Evolutionary conservation across 805 yeast species (phyloP), one percentile per base, ranked within the genome.

Genomic region (Candida wancherniae): DNA sequence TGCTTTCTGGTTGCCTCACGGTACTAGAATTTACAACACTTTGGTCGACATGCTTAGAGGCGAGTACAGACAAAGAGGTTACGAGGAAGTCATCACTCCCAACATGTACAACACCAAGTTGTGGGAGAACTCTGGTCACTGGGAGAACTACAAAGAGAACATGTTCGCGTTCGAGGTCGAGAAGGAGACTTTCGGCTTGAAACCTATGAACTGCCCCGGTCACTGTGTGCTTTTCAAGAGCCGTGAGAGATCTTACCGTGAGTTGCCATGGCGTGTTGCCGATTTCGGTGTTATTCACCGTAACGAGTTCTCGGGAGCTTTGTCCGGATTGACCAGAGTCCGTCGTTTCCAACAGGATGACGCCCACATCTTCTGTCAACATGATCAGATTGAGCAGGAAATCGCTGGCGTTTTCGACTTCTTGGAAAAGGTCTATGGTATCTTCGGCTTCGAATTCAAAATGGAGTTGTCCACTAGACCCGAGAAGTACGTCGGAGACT

Each of bases 301-400:
- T 72, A 90, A 90, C 61, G 98, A 90, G 64, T 84, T 82, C 50
- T 79, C 92, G 24, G 97, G 97, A 63, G 97, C 97, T 9, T 71
- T 90, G 46, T 78, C 96, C 24, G 71, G 71, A 20, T 77, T 90
- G 60, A 92, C 98, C 34, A 83, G 98, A 68, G 97, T 92, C 27
- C 84, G 98, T 69, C 80, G 97, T 65, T 90, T 90, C 84, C 98
- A 90, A 65, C 98, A 90, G 69, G 98, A 90, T 63, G 98, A 90
- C 66, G 97, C 96, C 28, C 98, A 90, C 61, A 90, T 90, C 47
- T 90, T 90, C 82, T 92, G 97, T 72, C 79, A 86, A 34, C 79
- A 75, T 47, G 94, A 82, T 42, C 97, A 90, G 70, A 86, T 90
- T 48, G 94, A 79, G 56, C 59, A 65, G 32, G 97, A 90, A 68